Evolutionary conservation across 768 basidiomycete species (phyloP).

Genomic region (Panaeolus papilionaceus): DNA sequence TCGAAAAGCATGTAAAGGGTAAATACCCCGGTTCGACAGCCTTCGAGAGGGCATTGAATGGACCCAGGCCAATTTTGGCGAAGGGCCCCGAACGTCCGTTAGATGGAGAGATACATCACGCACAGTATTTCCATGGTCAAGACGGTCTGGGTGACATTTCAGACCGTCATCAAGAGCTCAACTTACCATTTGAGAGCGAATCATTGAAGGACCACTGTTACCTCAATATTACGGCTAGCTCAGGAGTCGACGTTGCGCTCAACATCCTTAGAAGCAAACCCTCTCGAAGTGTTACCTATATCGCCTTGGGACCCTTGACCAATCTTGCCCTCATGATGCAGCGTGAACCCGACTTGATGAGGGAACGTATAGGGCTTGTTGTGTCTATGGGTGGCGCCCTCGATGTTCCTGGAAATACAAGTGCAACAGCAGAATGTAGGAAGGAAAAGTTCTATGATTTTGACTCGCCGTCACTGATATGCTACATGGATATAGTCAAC

Average conservation of each 20-base stretch:
- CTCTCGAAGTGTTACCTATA: slow-evolving; percentile 66
- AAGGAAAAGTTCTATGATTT: slow-evolving; percentile 17
- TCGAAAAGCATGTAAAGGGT: slow-evolving; percentile 61
- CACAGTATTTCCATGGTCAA: slow-evolving; percentile 89
- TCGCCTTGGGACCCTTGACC: slow-evolving; percentile 80
- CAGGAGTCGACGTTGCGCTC: slow-evolving; percentile 60
- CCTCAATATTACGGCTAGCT: slow-evolving; percentile 49
- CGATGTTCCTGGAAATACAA: slow-evolving; percentile 90
- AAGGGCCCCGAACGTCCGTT: slow-evolving; percentile 72
- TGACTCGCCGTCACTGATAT: slow-evolving; percentile 15
- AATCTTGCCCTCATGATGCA: slow-evolving; percentile 76
- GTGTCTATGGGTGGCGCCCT: slow-evolving; percentile 94
- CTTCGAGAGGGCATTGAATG: slow-evolving; percentile 66
- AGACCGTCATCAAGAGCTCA: slow-evolving; percentile 68
- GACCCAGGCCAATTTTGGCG: slow-evolving; percentile 64
- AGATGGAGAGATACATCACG: slow-evolving; percentile 72
- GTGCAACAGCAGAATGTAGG: slow-evolving; percentile 84
- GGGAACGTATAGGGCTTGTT: slow-evolving; percentile 70
- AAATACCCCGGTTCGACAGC: slow-evolving; percentile 58
- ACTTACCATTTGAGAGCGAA: slow-evolving; percentile 35
- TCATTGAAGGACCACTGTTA: slow-evolving; percentile 42
- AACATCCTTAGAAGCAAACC: slow-evolving; percentile 60
- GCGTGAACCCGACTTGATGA: slow-evolving; percentile 56
- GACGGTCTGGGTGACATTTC: slow-evolving; percentile 73
- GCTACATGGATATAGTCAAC: slow-evolving; percentile 58